These are phyloP conservation scores for Scedosporium aurantiacum DNA, from an alignment of 2,329 filamentous ascomycete genomes.

Conservation along the genomic window DNA sequence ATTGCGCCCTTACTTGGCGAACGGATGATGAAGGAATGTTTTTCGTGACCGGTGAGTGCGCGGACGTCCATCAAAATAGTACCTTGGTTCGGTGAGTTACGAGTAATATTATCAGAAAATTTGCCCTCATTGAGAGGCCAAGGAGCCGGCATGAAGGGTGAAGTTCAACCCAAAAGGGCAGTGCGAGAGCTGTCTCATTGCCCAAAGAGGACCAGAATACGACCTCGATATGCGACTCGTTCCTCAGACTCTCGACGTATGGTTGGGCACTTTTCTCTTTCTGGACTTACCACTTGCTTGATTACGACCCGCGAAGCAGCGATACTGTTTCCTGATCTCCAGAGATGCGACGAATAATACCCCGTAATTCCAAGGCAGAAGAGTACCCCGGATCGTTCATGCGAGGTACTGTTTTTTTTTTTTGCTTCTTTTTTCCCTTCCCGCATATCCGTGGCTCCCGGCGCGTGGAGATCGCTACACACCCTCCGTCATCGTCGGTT, in stretches of 20 bases:
- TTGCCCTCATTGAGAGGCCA: not conserved
- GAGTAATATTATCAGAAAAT: not conserved
- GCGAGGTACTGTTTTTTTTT: not conserved
- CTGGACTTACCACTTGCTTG: not conserved
- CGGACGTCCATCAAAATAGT: not conserved
- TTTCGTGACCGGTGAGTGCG: conserved; percentile 2
- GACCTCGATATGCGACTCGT: not conserved
- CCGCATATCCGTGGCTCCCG: not conserved
- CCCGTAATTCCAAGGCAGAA: not conserved
- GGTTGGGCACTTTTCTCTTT: not conserved
- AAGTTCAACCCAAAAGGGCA: not conserved
- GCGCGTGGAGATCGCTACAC: not conserved
- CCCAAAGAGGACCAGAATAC: not conserved
- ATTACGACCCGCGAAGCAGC: too few relatives aligned
- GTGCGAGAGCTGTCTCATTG: not conserved
- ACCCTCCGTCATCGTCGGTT: not conserved
- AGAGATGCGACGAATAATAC: not conserved
- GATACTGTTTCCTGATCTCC: not conserved
- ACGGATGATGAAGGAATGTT: not conserved
- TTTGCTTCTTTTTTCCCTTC: not conserved
- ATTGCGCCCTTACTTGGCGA: not conserved
- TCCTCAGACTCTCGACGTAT: not conserved
- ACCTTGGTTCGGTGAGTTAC: conserved; percentile 5
- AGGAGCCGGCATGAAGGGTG: not conserved
- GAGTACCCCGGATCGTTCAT: not conserved